Base-by-base conservation (phyloP, 2,329 filamentous ascomycete genomes). In the Capronia epimyces region DNA sequence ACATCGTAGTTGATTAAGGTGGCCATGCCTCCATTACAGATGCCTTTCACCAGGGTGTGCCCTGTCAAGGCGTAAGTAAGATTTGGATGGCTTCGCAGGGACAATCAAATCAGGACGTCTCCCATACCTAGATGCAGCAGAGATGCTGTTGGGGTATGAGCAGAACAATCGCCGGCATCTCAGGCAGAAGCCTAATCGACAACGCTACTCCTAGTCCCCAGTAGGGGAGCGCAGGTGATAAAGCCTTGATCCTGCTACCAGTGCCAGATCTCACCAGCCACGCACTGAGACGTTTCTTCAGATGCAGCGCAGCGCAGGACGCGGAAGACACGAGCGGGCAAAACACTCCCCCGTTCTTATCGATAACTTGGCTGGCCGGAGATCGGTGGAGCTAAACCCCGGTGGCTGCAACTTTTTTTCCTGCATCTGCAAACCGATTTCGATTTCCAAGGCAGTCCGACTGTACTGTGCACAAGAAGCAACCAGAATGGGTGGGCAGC, bases 1-100 rank as follows among this genome's bases (percentile, higher is more conserved):
- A 45, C 21, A 32, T 53, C 45, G 32, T 56, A 56, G 39, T 56
- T 53, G 25, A 56, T 41, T 24, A 56, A 34, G 9, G 54, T 53
- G 22, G 54, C 25, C 54, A 56, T 56, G 25, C 20, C 27, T 43
- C 15, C 21, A 29, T 32, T 41, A n/a, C n/a, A 36, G 25, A 27
- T 32, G 29, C n/a, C 6, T n/a, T n/a, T 10, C 6, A 12, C 29
- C 29, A 32, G n/a, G 3, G 6, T 32, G 3, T 12, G 13, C 12
- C 29, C 7, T 32, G 7, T n/a, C 7, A 32, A 10, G n/a, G 7
- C 13, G 29, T 32, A 32, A 8, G 29, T 32, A 32, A 8, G 29
- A n/a, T 32, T 12, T 32, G 7, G 7, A 32, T 9, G 7, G 29
- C 6, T 32, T 32, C 29, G 7, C 12, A 32, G 29, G 29, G 6